Evolutionary conservation across 257 asterid genomes (phyloP), one percentile per base, ranked within the genome.

Genomic region (Solanum sitiens): DNA sequence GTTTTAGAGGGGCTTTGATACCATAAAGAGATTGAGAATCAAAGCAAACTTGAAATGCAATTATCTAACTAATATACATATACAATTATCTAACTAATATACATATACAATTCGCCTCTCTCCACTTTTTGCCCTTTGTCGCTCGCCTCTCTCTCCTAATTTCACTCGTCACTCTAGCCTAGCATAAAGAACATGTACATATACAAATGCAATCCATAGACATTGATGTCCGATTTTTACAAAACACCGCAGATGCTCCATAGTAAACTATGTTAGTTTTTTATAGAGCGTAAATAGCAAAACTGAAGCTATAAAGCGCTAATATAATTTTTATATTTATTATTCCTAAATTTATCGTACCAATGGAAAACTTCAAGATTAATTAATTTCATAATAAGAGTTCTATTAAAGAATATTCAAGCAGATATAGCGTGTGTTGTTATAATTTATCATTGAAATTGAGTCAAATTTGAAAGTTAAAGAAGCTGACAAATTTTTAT

Each of bases 401-500:
- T 56, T 59, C 20, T 59, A 59, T 21, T 59, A 59, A 59, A 59
- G 67, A 59, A 59, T 8, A 59, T 59, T 10, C 67, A 59, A 59
- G 65, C n/a, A 56, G 65, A 56, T 56, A 56, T 56, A 63, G 76
- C 20, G n/a, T 84, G 39, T 65, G 37, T 42, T 65, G n/a, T 25
- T 40, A 85, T 83, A 80, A 37, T 71, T 85, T 59, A 89, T 47
- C 89, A 87, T 59, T 83, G 88, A 91, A 77, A 86, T 89, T 74
- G 91, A 90, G 93, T 94, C 97, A 91, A 92, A 89, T 87, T 87
- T 92, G 91, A 89, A 93, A 92, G 94, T 91, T 91, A 89, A 92
- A 91, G 93, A 91, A 89, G 91, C 93, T 90, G 96, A 94, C 93
- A 90, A 87, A 73, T 39, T 61, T 20, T 8, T 18, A 56, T 56